These are phyloP conservation scores for Diaporthe eres DNA, from an alignment of 2,329 filamentous ascomycete genomes.

Conservation along the genomic window DNA sequence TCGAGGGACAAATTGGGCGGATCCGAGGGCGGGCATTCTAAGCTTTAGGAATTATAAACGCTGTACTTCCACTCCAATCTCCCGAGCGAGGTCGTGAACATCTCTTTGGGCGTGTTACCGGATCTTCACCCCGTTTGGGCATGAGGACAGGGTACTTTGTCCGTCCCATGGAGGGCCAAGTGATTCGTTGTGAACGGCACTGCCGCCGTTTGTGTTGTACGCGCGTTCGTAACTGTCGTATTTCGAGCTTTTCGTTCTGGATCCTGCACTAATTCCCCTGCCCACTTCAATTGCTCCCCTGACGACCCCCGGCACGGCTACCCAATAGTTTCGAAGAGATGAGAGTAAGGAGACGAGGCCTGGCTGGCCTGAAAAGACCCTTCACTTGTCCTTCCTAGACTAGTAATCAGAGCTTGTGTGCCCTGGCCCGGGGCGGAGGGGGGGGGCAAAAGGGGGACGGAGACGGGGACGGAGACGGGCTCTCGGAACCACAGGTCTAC, in stretches of 20 bases:
- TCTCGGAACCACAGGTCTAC: background rate
- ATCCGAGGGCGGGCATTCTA: constrained; percentile 25
- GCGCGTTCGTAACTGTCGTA: background rate
- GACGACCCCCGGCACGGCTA: background rate
- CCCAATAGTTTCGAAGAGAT: background rate
- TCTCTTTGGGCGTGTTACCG: background rate
- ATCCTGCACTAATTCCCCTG: background rate
- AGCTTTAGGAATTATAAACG: constrained; percentile 32
- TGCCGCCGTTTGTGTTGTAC: background rate
- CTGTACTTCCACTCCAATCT: background rate
- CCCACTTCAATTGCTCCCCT: background rate
- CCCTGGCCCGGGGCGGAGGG: background rate
- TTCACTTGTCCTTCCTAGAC: background rate
- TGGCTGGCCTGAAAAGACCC: background rate
- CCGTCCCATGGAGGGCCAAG: no score
- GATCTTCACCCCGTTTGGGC: background rate
- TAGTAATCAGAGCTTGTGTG: background rate
- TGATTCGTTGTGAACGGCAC: background rate
- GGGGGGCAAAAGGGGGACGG: background rate
- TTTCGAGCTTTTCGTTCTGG: background rate
- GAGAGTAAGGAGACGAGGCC: background rate
- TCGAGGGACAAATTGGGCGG: constrained; percentile 20
- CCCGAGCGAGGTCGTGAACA: background rate
- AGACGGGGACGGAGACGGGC: background rate
- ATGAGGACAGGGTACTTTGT: background rate